Base-by-base conservation (phyloP, 768 basidiomycete species). In the Candolleomyces efflorescens region DNA sequence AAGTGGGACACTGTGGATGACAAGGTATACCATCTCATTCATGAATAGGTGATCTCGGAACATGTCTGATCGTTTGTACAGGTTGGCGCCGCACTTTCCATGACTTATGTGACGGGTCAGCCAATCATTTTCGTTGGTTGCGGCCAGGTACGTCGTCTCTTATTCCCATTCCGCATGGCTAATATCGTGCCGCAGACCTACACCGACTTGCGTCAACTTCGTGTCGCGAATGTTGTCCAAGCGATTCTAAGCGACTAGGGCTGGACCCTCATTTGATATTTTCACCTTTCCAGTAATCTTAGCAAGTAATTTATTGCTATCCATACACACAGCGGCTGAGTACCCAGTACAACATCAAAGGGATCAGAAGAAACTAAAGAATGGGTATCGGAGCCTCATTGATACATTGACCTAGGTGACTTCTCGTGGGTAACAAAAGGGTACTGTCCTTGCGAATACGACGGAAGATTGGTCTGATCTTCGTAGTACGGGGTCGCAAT, bases 1-100 rank as follows among this genome's bases (percentile, higher is more conserved):
- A 99, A 99, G 73, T 98, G 97, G 89, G 97, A 99, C 67, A 98
- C 96, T 1, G 97, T 98, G 20, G 93, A 94, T 66, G 93, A 95
- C 74, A 95, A 95, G 83, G 95, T 90, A 56, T 55, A 18, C 26
- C 45, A 47, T 36, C 18, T n/a, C 32, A 17, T 48, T 41, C 32
- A 32, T 32, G 11, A 32, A 32, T n/a, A 47, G 32, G 44, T 23
- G 37, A 45, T 45, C 32, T 54, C 26, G 58, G 47, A 51, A 54
- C 37, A n/a, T 15, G 45, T 17, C 27, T 18, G 61, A 17, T 54
- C 43, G 32, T 47, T 46, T 60, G 37, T 58, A 2, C 66, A 97
- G 95, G 96, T 99, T 52, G 97, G 97, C 37, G 97, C 97, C 6
- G 97, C 97, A 9, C 79, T 99, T 53, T 97, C 94, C 3, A 98